Base-by-base conservation (phyloP, 1,284 basidiomycete species). In the Schizopora paradoxa region DNA sequence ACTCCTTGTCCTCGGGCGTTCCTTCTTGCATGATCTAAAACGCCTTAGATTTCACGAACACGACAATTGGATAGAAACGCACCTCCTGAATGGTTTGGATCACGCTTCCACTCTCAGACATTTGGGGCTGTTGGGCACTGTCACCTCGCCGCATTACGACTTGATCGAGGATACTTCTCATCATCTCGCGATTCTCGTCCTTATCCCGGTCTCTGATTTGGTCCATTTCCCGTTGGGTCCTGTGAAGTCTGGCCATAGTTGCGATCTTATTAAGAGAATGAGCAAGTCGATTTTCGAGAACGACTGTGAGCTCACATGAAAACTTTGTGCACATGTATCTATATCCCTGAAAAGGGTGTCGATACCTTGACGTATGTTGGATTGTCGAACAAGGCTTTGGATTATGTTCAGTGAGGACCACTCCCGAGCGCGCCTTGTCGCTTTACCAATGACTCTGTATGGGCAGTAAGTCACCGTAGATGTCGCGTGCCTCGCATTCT, bases 301-400 rank as follows among this genome's bases (percentile, higher is more conserved):
- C 19, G n/a, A 25, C 27, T 32, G 13, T 4, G 35, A 19, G 23
- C 51, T 22, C 29, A 51, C 51, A 18, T 48, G 40, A 34, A 53
- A 51, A 14, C 41, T 44, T 16, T 42, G 43, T 7, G 49, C 59
- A n/a, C 63, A 63, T n/a, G 51, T 51, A 27, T 69, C 64, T 14
- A 73, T 60, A 44, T 69, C 63, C 36, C 56, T 58, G 47, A 69
- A 60, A 11, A 69, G 56, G 34, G 58, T 54, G 35, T 70, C 64
- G 23, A 73, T 62, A 1, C 64, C 68, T 16, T 66, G 57, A 45
- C 62, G 66, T 26, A 73, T 69, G 36, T 70, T 68, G 5, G 57
- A 45, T 48, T 68, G 67, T 25, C 60, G 54, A 4, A 69, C 49
- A 47, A 72, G 65, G 42, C 66, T 66, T 53, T 60, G 63, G 26